Percentiles rank a stretch among this genome's conserved stretches.
Evolutionary conservation across 139 green algal species (phyloP).

Genomic region (Gonium pectorale): DNA sequence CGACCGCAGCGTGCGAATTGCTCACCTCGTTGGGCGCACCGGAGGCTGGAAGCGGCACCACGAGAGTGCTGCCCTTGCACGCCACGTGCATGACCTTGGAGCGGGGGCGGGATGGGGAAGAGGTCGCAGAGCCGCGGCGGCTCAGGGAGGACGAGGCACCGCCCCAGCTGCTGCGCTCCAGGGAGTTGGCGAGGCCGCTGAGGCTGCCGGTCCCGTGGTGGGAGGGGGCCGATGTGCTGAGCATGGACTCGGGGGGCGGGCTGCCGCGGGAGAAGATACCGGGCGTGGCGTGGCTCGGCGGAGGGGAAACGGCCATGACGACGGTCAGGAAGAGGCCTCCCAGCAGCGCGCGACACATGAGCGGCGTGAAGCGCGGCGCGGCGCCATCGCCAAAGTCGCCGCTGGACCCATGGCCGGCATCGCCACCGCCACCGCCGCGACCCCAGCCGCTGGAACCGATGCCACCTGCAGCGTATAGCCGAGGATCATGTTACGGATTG

Average conservation of each 20-base stretch:
- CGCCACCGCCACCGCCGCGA: no score
- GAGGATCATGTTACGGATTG: no score
- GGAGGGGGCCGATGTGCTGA: not conserved
- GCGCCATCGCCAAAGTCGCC: no score
- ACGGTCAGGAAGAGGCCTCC: not conserved
- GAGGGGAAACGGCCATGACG: not conserved
- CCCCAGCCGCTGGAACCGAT: no score
- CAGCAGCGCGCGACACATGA: not conserved
- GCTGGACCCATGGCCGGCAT: no score
- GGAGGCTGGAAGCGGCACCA: conserved; percentile 32
- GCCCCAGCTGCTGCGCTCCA: not conserved
- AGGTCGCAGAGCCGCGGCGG: not conserved
- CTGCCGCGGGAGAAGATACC: not conserved
- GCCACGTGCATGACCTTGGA: conserved; percentile 34
- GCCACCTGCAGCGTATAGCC: no score
- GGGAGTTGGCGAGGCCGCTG: no score
- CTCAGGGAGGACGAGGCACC: no score
- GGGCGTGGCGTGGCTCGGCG: not conserved
- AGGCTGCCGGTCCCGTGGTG: not conserved
- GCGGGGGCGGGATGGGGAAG: not conserved
- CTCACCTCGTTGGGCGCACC: not conserved
- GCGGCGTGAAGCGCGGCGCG: no score
- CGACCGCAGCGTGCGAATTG: not conserved
- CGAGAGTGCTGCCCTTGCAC: conserved; percentile 23
- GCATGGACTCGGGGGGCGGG: not conserved